Evolutionary conservation across 495 filamentous ascomycete species (phyloP).

Genomic region (Penicillium angulare): DNA sequence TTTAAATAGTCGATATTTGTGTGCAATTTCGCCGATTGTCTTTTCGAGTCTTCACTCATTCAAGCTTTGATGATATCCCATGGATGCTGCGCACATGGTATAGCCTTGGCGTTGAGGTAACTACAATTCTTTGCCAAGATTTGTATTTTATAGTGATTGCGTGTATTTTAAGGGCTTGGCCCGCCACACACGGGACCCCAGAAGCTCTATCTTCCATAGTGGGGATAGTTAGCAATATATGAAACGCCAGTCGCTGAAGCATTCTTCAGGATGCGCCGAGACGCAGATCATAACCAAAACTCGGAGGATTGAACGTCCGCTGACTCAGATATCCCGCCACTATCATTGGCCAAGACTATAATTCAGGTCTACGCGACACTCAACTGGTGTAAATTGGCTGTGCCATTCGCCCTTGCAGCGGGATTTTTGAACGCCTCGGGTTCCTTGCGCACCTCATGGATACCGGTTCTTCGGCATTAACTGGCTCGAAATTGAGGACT

Average conservation of each 20-base stretch:
- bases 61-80: too few species aligned
- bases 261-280: neutral
- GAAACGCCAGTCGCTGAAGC: neutral
- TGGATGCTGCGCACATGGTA: too few species aligned
- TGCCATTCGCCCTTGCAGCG: neutral
- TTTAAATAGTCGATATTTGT: too few species aligned
- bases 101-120: too few species aligned
- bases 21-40: too few species aligned
- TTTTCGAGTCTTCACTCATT: too few species aligned
- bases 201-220: neutral
- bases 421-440: neutral
- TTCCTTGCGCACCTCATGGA: neutral
- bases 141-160: too few species aligned
- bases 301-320: neutral
- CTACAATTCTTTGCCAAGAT: too few species aligned
- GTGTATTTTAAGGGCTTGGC: too few species aligned
- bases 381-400: neutral
- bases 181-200: too few species aligned
- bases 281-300: neutral
- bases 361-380: too few species aligned
- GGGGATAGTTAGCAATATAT: neutral
- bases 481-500: conserved; percentile 13
- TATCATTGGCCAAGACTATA: neutral
- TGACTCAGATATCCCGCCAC: neutral
- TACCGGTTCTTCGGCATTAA: neutral